phyloP scores from a whole-genome alignment of 768 basidiomycete species.

The Calocera cornea region DNA sequence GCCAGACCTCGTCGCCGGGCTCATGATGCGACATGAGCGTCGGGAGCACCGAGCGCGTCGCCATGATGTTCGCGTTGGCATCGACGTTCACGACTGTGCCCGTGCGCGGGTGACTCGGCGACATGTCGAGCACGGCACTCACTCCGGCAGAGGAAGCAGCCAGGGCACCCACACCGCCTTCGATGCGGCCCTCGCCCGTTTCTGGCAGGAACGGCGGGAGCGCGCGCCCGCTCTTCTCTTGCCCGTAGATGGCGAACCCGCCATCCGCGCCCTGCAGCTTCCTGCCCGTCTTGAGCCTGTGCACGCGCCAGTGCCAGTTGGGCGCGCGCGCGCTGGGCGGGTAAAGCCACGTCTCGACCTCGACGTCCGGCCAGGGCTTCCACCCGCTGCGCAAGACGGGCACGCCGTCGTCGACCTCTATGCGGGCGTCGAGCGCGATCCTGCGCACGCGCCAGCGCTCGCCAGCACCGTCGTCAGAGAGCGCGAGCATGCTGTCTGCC shows the following conservation, averaged over 20 bases:
- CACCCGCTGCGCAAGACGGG: slow-evolving; percentile 53
- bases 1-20: slow-evolving; percentile 37
- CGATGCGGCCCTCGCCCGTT: slow-evolving; percentile 37
- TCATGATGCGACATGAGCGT: slow-evolving; percentile 41
- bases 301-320: slow-evolving; percentile 56
- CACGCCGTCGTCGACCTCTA: slow-evolving; percentile 28
- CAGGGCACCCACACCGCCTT: slow-evolving; percentile 33
- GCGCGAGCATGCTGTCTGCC: slow-evolving; percentile 54
- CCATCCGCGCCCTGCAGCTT: slow-evolving; percentile 48
- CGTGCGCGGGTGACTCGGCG: slow-evolving; percentile 16
- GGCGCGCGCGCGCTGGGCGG: slow-evolving; percentile 45
- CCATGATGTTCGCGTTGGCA: slow-evolving; percentile 59
- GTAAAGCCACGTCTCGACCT: slow-evolving; percentile 61
- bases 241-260: slow-evolving; percentile 58
- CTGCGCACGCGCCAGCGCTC: slow-evolving; percentile 61
- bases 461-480: slow-evolving; percentile 55
- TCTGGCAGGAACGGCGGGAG: slow-evolving; percentile 25
- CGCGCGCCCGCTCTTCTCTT: slow-evolving; percentile 45
- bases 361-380: slow-evolving; percentile 60
- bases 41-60: slow-evolving; percentile 52
- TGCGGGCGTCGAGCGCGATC: slow-evolving; percentile 42
- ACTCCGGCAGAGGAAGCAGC: slow-evolving; percentile 49
- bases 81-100: slow-evolving; percentile 48
- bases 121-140: slow-evolving; percentile 45
- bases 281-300: slow-evolving; percentile 44